These are phyloP conservation scores for Pseudozyma sp. DNA, from an alignment of 1,284 basidiomycete genomes.

Conservation along the genomic window DNA sequence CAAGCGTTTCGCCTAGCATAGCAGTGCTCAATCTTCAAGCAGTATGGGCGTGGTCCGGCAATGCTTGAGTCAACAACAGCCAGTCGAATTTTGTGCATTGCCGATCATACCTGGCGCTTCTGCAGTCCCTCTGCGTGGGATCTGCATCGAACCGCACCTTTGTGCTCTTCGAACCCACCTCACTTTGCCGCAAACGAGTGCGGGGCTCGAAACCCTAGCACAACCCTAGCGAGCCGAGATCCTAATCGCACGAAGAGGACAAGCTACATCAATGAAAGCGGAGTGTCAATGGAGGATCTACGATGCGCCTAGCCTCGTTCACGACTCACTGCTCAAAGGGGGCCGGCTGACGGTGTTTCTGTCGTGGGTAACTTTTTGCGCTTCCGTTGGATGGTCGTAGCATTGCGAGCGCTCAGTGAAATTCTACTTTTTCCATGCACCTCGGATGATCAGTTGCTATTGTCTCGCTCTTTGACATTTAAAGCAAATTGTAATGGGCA, in stretches of 20 bases:
- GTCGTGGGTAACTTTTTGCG: slow-evolving; percentile 17
- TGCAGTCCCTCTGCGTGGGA: too few relatives aligned
- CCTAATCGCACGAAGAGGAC: background rate
- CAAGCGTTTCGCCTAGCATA: background rate
- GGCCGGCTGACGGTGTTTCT: slow-evolving; percentile 12
- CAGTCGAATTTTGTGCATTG: background rate
- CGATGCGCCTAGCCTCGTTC: slow-evolving; percentile 3
- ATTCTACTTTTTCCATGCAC: slow-evolving; percentile 18
- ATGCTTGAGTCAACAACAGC: background rate
- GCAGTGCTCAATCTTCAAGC: background rate
- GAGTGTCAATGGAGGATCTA: slow-evolving; percentile 29
- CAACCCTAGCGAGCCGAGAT: background rate
- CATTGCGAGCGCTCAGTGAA: slow-evolving; percentile 1
- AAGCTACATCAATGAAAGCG: slow-evolving; percentile 6
- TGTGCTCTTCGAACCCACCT: too few relatives aligned
- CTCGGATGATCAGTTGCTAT: slow-evolving; percentile 17
- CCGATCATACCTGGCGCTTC: too few relatives aligned
- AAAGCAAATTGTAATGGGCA: background rate
- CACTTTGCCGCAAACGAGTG: too few relatives aligned
- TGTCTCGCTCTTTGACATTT: background rate
- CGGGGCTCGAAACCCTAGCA: too few relatives aligned
- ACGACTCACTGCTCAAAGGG: background rate
- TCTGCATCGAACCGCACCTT: too few relatives aligned
- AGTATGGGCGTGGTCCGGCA: too few relatives aligned
- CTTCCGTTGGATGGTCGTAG: slow-evolving; percentile 5